Evolutionary conservation across 1,139 yeast genomes (phyloP).

Genomic region (Blastobotrys capitulatus): DNA sequence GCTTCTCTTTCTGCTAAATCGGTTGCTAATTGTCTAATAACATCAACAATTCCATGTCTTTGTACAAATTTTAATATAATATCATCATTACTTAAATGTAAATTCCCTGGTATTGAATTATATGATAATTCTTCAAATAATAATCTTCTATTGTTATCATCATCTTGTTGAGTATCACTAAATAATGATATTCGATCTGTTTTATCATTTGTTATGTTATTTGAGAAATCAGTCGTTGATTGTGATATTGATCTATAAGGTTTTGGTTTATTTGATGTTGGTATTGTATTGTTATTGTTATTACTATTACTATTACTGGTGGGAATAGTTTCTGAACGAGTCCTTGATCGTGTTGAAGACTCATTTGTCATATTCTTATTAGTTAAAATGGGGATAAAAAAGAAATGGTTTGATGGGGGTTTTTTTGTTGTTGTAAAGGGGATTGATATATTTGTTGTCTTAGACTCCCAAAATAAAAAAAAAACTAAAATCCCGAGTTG

Average conservation of each 20-base stretch:
- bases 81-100: constrained; percentile 34
- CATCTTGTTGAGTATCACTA: constrained; percentile 7
- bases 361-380: neutral
- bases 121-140: constrained; percentile 26
- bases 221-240: neutral
- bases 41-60: constrained; percentile 39
- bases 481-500: no score
- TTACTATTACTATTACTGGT: no score
- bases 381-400: no score
- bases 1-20: constrained; percentile 48
- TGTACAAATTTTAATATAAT: constrained; percentile 37
- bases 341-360: neutral
- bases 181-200: constrained; percentile 9
- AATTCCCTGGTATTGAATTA: constrained; percentile 34
- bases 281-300: no score
- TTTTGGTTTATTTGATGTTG: neutral
- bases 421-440: no score
- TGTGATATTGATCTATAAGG: neutral
- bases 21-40: constrained; percentile 45
- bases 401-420: no score
- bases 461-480: no score
- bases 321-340: no score
- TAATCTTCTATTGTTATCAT: constrained; percentile 16
- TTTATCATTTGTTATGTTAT: neutral
- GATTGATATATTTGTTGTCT: no score